These are phyloP conservation scores for Monosporascus sp. DNA, from an alignment of 2,329 filamentous ascomycete species.

Conservation along the genomic window DNA sequence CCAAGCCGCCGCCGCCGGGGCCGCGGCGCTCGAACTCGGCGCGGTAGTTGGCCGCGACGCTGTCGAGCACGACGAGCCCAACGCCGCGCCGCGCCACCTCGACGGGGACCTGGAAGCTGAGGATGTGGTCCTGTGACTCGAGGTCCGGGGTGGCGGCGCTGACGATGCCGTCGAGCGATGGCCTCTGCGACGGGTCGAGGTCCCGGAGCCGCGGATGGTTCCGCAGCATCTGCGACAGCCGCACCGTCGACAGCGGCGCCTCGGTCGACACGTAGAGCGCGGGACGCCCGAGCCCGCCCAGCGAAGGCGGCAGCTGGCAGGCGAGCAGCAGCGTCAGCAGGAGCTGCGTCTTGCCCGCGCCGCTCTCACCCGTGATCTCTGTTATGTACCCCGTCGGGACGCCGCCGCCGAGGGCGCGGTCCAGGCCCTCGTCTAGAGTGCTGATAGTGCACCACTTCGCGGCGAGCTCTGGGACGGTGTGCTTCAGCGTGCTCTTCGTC, in stretches of 20 bases:
- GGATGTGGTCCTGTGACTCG: slow-evolving; percentile 91
- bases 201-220: slow-evolving; percentile 55
- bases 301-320: slow-evolving; percentile 71
- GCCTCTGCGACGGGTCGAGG: slow-evolving; percentile 24
- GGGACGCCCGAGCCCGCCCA: slow-evolving; percentile 59
- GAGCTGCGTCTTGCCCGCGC: slow-evolving; percentile 91
- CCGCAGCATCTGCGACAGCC: slow-evolving; percentile 73
- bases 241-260: slow-evolving; percentile 72
- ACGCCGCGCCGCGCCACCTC: slow-evolving; percentile 70
- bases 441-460: slow-evolving; percentile 59
- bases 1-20: slow-evolving; percentile 47
- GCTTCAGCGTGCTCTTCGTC: slow-evolving; percentile 15
- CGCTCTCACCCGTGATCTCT: slow-evolving; percentile 89
- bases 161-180: slow-evolving; percentile 71
- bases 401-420: slow-evolving; percentile 68
- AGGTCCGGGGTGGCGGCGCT: slow-evolving; percentile 83
- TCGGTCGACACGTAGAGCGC: slow-evolving; percentile 95
- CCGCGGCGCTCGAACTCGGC: slow-evolving; percentile 71
- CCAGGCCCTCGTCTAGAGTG: slow-evolving; percentile 71
- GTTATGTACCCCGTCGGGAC: slow-evolving; percentile 77
- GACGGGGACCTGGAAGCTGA: slow-evolving; percentile 87
- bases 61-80: slow-evolving; percentile 82
- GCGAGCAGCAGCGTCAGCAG: slow-evolving; percentile 80
- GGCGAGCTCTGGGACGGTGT: slow-evolving; percentile 33
- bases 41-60: slow-evolving; percentile 90